These are phyloP conservation scores for Hypoxylon sp. DNA, from an alignment of 2,329 filamentous ascomycete genomes.

Conservation along the genomic window DNA sequence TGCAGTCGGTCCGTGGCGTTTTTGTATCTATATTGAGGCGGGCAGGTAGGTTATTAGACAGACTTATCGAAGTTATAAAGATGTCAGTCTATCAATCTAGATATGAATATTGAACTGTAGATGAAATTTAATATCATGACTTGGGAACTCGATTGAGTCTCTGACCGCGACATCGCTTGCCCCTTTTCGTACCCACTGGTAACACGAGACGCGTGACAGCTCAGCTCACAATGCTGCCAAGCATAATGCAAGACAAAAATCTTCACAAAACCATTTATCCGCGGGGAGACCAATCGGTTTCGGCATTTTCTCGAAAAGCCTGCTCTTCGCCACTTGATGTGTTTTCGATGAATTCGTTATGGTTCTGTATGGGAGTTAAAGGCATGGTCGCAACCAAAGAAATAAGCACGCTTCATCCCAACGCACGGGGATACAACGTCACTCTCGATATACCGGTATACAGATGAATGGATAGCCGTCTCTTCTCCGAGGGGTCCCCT, in stretches of 20 bases:
- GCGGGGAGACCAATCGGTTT: not conserved
- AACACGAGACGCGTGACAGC: not conserved
- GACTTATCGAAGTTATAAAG: not conserved
- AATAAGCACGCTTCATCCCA: not conserved
- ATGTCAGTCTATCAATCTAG: not conserved
- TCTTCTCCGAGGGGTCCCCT: not conserved
- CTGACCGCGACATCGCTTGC: not conserved
- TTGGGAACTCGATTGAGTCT: not conserved
- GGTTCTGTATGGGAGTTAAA: not conserved
- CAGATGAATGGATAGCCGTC: slow-evolving; percentile 20
- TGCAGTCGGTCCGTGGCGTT: not conserved
- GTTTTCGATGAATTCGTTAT: not conserved
- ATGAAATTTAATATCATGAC: not conserved
- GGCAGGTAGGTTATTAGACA: not conserved
- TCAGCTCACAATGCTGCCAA: not conserved
- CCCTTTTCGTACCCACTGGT: not conserved
- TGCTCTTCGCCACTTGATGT: not conserved
- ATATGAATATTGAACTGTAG: not conserved
- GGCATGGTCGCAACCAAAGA: not conserved
- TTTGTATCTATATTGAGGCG: not conserved
- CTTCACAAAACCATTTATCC: not conserved
- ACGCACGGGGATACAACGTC: slow-evolving; percentile 2
- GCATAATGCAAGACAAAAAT: not conserved
- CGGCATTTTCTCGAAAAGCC: not conserved
- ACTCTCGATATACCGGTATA: slow-evolving; percentile 8